Percentiles rank a stretch among this genome's conserved stretches.
phyloP scores from a whole-genome alignment of 768 basidiomycete species.

The Leccinum subgranulosum region DNA sequence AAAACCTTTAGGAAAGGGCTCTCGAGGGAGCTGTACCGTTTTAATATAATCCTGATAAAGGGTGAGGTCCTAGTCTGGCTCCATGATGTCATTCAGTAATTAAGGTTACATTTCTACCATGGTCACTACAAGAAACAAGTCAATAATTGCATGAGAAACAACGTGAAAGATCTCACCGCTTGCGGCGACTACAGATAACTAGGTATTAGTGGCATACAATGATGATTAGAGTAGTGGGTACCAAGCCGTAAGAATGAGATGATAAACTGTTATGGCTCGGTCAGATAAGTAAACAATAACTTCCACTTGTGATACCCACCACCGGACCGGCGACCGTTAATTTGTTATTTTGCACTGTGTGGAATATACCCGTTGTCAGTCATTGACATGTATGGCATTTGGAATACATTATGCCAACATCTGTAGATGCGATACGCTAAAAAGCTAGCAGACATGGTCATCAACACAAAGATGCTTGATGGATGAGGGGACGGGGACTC shows the following conservation, averaged over 20 bases:
- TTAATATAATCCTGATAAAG: slow-evolving; percentile 12
- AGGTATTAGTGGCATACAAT: background rate
- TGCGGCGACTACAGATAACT: slow-evolving; percentile 14
- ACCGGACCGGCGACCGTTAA: slow-evolving; percentile 13
- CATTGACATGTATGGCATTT: background rate
- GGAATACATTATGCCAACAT: slow-evolving; percentile 5
- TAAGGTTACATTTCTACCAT: slow-evolving; percentile 20
- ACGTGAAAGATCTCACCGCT: slow-evolving; percentile 9
- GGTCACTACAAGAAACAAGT: slow-evolving; percentile 12
- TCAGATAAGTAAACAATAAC: background rate
- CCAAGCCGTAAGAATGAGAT: slow-evolving; percentile 19
- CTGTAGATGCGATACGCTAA: slow-evolving; percentile 25
- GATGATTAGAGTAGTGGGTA: background rate
- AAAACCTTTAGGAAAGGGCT: slow-evolving; percentile 10
- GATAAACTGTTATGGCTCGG: slow-evolving; percentile 2
- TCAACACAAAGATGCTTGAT: background rate
- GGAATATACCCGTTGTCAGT: background rate
- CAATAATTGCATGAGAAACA: background rate
- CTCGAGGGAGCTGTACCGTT: slow-evolving; percentile 6
- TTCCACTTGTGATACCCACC: slow-evolving; percentile 5
- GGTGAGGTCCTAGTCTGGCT: background rate
- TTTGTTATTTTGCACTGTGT: slow-evolving; percentile 13
- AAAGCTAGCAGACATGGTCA: slow-evolving; percentile 10
- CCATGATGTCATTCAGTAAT: background rate
- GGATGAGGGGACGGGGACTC: background rate